Conservation (phyloP, 2,329 filamentous ascomycete genomes). For the Penicillium freii region DNA sequence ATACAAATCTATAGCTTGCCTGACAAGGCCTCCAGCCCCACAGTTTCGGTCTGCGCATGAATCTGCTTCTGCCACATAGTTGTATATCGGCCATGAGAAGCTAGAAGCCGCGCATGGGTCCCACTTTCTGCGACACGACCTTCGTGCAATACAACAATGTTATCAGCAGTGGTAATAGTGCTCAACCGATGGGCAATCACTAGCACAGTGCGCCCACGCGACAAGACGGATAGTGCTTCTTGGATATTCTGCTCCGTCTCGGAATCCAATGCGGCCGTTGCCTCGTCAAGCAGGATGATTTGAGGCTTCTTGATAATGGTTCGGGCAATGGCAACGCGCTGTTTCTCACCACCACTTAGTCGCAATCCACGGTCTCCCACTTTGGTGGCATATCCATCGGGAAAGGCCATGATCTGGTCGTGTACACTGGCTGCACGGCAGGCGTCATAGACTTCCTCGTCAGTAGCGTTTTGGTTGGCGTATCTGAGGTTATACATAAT, state of each 20-base stretch:
- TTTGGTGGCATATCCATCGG: conserved; percentile 78
- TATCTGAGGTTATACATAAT: conserved; percentile 83
- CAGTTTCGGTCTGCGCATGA: background rate
- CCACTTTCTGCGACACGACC: background rate
- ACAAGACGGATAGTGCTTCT: background rate
- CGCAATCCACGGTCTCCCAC: conserved; percentile 74
- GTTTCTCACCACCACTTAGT: conserved; percentile 27
- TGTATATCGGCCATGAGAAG: background rate
- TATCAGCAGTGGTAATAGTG: conserved; percentile 2
- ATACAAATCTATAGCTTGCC: background rate
- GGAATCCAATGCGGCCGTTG: conserved; percentile 80
- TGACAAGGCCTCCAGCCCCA: background rate
- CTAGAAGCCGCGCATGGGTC: background rate
- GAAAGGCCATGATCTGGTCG: conserved; percentile 81
- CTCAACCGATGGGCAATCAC: conserved; percentile 1
- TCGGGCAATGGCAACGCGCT: conserved; percentile 75
- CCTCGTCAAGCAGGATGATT: conserved; percentile 86
- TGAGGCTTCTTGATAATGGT: conserved; percentile 84
- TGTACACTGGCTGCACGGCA: conserved; percentile 76
- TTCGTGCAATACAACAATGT: conserved; percentile 2
- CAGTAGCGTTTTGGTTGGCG: conserved; percentile 66
- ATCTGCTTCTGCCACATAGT: conserved; percentile 4
- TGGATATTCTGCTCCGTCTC: conserved; percentile 89
- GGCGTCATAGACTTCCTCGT: conserved; percentile 4
- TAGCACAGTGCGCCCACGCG: background rate